Base-by-base conservation (phyloP, 345 rosid species). In the Arabidopsis arenosa region DNA sequence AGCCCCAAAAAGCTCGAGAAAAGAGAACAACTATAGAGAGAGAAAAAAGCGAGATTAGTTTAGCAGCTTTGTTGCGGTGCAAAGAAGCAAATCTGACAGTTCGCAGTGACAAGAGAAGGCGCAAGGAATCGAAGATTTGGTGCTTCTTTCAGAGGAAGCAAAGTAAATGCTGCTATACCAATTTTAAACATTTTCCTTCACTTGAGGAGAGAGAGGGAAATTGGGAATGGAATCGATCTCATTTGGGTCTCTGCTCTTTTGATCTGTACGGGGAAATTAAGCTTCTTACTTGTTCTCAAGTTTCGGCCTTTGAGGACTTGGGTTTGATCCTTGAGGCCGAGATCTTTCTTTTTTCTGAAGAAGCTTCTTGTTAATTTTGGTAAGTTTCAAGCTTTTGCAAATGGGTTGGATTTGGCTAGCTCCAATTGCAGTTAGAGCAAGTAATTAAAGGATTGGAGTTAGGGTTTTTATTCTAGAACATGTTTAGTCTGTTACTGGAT, bases 41-140 rank as follows among this genome's bases (percentile, higher is more conserved):
- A 59, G 39, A 66, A 9, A 36, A 23, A 23, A 23, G 26, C 26
- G 13, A 61, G 18, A 39, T 33, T 7, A 56, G 44, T 48, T 73
- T 47, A 47, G 11, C 65, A 76, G 80, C 80, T 76, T 62, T 68
- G 75, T 69, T 62, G 66, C 70, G 66, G 75, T 70, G 66, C 72
- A 70, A 77, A 70, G 76, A 70, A 70, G 75, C 80, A 70, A 70
- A 77, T 77, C 80, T 77, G 80, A 77, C 80, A 63, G 66, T 63
- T 55, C 33, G 36, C 71, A 77, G 76, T 17, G 28, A 37, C 54
- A 63, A 36, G 67, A 56, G 53, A 52, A 47, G 66, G 32, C 4
- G 80, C 76, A 77, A 77, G 76, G 80, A 77, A 77, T 77, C 75
- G 45, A 48, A 70, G 80, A 47, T 77, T 70, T 77, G 61, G 8